These are phyloP conservation scores for Ambrosia artemisiifolia DNA, from an alignment of 129 eudicot species.

Conservation along the genomic window DNA sequence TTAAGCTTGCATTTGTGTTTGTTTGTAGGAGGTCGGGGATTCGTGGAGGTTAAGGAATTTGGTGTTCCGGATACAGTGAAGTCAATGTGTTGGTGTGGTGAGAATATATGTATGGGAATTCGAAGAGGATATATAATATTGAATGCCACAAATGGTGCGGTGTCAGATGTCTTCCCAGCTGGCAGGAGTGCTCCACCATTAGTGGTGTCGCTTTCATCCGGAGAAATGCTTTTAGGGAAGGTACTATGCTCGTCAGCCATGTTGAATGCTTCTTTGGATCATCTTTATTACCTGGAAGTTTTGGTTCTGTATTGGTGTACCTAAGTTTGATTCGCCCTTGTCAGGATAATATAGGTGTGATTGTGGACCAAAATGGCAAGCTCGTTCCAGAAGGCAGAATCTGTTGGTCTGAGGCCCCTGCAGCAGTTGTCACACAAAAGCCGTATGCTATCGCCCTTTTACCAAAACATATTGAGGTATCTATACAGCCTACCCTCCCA, in stretches of 20 bases:
- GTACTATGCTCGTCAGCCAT: conserved; percentile 30
- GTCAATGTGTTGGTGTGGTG: conserved; percentile 98
- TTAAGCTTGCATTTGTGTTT: background rate
- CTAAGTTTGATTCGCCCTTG: conserved; percentile 3
- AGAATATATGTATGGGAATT: conserved; percentile 84
- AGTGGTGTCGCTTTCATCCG: conserved; percentile 80
- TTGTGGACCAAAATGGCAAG: conserved; percentile 93
- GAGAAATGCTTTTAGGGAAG: conserved; percentile 92
- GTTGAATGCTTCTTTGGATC: background rate
- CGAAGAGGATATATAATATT: conserved; percentile 75
- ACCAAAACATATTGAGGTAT: conserved; percentile 93
- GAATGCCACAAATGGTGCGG: conserved; percentile 65
- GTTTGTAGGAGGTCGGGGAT: conserved; percentile 81
- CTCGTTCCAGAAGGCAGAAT: conserved; percentile 91
- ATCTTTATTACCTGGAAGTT: background rate
- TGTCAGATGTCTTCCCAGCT: conserved; percentile 75
- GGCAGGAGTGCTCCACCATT: conserved; percentile 94
- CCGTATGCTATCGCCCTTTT: conserved; percentile 88
- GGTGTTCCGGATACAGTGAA: conserved; percentile 91
- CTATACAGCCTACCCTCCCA: background rate
- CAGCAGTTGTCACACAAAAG: conserved; percentile 61
- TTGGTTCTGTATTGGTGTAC: background rate
- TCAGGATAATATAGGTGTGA: conserved; percentile 91
- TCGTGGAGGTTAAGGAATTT: conserved; percentile 93
- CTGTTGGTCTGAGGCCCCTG: conserved; percentile 96